These are phyloP conservation scores for Phytophthora cajani DNA, from an alignment of 352 stramenopile species.

Conservation along the genomic window DNA sequence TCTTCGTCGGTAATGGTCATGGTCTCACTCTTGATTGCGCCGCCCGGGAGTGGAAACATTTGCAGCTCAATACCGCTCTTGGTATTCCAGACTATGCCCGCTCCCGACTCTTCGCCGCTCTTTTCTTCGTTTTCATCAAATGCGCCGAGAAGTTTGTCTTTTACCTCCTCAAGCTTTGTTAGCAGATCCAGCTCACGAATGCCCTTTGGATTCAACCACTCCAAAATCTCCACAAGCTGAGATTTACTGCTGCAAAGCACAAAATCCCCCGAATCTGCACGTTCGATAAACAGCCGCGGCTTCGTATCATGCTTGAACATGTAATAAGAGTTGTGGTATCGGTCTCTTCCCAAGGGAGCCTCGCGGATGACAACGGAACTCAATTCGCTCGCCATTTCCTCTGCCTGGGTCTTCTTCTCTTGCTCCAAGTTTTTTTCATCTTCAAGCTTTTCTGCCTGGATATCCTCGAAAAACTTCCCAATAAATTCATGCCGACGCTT, in stretches of 20 bases:
- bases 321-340: slow-evolving; percentile 84
- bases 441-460: slow-evolving; percentile 54
- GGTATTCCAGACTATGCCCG: slow-evolving; percentile 32
- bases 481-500: slow-evolving; percentile 72
- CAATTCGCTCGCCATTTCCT: slow-evolving; percentile 49
- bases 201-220: slow-evolving; percentile 83
- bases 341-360: slow-evolving; percentile 70
- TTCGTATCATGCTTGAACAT: slow-evolving; percentile 75
- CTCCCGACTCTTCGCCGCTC: slow-evolving; percentile 15
- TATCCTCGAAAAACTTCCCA: slow-evolving; percentile 68
- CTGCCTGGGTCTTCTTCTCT: slow-evolving; percentile 54
- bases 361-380: slow-evolving; percentile 71
- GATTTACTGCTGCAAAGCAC: slow-evolving; percentile 48
- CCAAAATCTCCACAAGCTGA: slow-evolving; percentile 54
- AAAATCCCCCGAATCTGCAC: slow-evolving; percentile 69
- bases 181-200: slow-evolving; percentile 71
- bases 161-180: slow-evolving; percentile 57
- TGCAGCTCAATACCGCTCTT: slow-evolving; percentile 58
- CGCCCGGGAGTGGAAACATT: slow-evolving; percentile 74
- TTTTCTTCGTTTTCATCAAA: slow-evolving; percentile 35
- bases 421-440: slow-evolving; percentile 60
- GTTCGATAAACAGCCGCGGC: slow-evolving; percentile 73
- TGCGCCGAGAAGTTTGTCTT: slow-evolving; percentile 41
- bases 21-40: slow-evolving; percentile 50
- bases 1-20: slow-evolving; percentile 54